Evolutionary conservation across 345 rosid genomes (phyloP).

Genomic region (Salix purpurea): DNA sequence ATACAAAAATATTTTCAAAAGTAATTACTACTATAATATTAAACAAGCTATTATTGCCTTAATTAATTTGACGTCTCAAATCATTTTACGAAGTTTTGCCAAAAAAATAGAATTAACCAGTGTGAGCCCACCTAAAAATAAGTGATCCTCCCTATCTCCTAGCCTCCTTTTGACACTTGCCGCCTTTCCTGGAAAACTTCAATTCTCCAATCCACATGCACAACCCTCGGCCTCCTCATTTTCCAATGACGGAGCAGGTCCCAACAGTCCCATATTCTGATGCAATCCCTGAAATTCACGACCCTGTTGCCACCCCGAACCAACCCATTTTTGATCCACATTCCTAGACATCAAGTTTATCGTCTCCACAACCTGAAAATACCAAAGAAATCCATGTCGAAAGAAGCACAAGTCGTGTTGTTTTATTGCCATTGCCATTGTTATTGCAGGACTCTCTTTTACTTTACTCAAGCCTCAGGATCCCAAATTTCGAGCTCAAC

Average conservation of each 20-base stretch:
- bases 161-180: neutral
- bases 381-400: neutral
- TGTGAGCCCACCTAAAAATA: neutral
- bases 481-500: constrained; percentile 18
- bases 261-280: neutral
- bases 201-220: neutral
- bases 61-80: too few species aligned
- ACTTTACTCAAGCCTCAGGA: neutral
- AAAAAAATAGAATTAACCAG: neutral
- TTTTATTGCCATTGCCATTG: neutral
- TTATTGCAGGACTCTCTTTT: neutral
- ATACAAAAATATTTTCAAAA: too few species aligned
- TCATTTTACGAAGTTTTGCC: too few species aligned
- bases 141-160: neutral
- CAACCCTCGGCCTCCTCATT: constrained; percentile 21
- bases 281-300: neutral
- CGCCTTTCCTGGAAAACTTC: constrained; percentile 4
- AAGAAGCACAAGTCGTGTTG: neutral
- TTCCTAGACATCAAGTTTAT: constrained; percentile 64
- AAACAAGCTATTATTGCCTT: too few species aligned
- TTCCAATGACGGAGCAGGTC: constrained; percentile 44
- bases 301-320: neutral
- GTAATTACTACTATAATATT: too few species aligned
- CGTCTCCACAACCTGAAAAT: constrained; percentile 48
- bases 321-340: constrained; percentile 16